Base-by-base conservation (phyloP, 352 stramenopile genomes). In the Phytophthora vignae region DNA sequence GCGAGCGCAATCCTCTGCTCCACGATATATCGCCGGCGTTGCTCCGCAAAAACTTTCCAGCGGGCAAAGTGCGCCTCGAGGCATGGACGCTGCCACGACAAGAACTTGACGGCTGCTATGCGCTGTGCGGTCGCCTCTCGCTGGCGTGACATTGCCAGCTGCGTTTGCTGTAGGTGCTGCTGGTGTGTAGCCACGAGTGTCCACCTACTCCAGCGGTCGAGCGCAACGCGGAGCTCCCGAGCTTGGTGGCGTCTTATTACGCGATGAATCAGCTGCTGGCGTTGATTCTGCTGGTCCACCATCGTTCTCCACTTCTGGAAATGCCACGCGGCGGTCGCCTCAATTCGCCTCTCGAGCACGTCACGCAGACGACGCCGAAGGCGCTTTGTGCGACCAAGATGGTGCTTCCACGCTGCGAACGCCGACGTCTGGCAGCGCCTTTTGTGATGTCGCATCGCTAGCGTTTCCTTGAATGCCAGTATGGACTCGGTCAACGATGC, bases 1-100 rank as follows among this genome's bases (percentile, higher is more conserved):
- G 59, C n/a, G 17, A 67, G 21, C 25, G 46, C 40, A 36, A n/a
- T n/a, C 36, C 27, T 40, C 25, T 70, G 58, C 7, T 67, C 38
- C 36, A 70, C 42, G 12, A 70, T 29, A 29, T 66, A 57, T 58
- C 53, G 50, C 4, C 62, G 66, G 19, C 53, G 67, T 38, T 75
- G 60, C 36, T 75, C 58, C 2, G 73, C 42, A 9, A 44, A 25
- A 2, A 58, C 4, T 55, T 70, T 70, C 77, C 77, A 84, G 19
- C 57, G 64, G 9, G 64, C 38, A 17, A 84, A 82, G 27, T 66
- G 64, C 4, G 22, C 44, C 46, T 70, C 58, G 10, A 84, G 40
- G 46, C 74, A 84, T 33, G 67, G 57, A 2, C 59, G 60, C 53
- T 76, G 73, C 74, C 74, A 80, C 5, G 71, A 59, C 27, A 73